Evolutionary conservation across 2,329 filamentous ascomycete genomes (phyloP).

Genomic region (Pseudogymnoascus sp.): DNA sequence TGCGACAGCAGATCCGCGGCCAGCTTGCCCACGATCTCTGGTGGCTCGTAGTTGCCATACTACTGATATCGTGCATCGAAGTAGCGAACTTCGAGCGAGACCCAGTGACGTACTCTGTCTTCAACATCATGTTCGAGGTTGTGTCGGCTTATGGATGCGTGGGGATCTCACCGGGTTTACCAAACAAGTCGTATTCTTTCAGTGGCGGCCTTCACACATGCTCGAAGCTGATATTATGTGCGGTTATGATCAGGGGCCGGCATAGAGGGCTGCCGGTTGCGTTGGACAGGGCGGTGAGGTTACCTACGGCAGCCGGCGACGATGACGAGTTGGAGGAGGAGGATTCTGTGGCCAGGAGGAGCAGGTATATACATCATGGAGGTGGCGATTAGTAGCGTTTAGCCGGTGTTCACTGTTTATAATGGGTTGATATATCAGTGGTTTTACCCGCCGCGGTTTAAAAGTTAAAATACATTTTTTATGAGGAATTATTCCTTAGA

Average conservation of each 20-base stretch:
- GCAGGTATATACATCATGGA: background rate
- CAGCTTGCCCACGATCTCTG: conserved; percentile 96
- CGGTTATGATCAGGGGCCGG: conserved; percentile 46
- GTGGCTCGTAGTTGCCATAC: conserved; percentile 91
- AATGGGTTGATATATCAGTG: background rate
- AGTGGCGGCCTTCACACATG: conserved; percentile 66
- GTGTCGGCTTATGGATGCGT: conserved; percentile 88
- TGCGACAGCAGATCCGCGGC: conserved; percentile 81
- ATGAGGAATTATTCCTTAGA: background rate
- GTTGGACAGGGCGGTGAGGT: conserved; percentile 41
- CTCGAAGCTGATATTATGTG: conserved; percentile 48
- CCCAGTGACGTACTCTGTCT: conserved; percentile 36
- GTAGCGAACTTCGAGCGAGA: conserved; percentile 42
- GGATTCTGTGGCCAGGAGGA: background rate
- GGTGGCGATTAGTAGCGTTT: background rate
- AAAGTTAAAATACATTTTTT: background rate
- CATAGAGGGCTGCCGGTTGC: conserved; percentile 47
- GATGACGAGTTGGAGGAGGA: background rate
- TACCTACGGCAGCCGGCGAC: conserved; percentile 27
- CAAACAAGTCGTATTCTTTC: conserved; percentile 64
- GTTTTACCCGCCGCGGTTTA: background rate
- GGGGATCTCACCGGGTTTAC: conserved; percentile 74
- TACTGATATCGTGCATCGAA: conserved; percentile 86
- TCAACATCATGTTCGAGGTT: conserved; percentile 71
- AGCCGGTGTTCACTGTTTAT: background rate